These are phyloP conservation scores for Fistulifera pelliculosa DNA, from an alignment of 108 stramenopile species.

Conservation along the genomic window DNA sequence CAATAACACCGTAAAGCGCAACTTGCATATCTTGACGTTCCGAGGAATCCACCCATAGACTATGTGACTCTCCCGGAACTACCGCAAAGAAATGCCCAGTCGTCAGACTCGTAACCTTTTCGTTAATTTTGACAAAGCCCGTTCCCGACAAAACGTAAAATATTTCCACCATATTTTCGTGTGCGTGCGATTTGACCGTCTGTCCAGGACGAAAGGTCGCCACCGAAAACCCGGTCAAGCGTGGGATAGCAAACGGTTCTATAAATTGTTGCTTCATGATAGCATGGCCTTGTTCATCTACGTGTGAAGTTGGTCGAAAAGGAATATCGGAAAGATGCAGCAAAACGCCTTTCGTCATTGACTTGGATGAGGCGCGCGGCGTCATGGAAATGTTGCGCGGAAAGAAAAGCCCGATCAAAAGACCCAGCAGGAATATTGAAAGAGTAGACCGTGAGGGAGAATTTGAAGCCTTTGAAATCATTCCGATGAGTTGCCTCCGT, in stretches of 20 bases:
- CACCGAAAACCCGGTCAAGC: conserved; percentile 24
- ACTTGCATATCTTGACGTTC: conserved; percentile 2
- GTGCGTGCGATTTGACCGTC: conserved; percentile 19
- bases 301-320: conserved; percentile 13
- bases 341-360: not conserved
- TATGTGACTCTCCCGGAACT: conserved; percentile 24
- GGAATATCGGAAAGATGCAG: conserved; percentile 8
- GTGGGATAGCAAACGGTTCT: conserved; percentile 35
- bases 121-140: conserved; percentile 18
- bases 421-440: too few species aligned
- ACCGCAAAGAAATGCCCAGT: conserved; percentile 27
- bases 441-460: too few species aligned
- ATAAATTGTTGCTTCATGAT: conserved; percentile 36
- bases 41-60: not conserved
- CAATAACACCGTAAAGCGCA: conserved; percentile 1
- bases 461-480: too few species aligned
- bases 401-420: too few species aligned
- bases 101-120: conserved; percentile 1
- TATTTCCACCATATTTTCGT: conserved; percentile 37
- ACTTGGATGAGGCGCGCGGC: not conserved
- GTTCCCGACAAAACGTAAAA: conserved; percentile 37
- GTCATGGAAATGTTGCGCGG: too few species aligned
- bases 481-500: too few species aligned
- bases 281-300: not conserved
- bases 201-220: conserved; percentile 29